These are phyloP conservation scores for Diversispora eburnea DNA, from an alignment of 192 early-diverging fungal species.

Conservation along the genomic window DNA sequence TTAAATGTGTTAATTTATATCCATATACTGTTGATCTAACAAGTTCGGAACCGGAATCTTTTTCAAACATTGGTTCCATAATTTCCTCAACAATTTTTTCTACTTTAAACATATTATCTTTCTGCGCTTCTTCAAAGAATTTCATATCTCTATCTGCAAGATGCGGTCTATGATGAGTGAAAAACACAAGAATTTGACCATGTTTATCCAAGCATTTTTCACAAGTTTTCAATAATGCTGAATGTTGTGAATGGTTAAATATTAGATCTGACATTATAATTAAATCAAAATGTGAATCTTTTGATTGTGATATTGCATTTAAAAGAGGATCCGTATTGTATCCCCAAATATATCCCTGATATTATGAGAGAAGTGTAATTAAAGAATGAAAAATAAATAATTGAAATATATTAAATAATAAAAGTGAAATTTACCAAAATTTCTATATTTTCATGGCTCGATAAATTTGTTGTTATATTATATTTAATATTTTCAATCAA, in stretches of 20 bases:
- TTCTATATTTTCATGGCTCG: background rate
- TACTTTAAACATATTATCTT: conserved; percentile 60
- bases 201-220: conserved; percentile 53
- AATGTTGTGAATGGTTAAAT: conserved; percentile 89
- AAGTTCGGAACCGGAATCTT: conserved; percentile 74
- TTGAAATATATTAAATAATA: background rate
- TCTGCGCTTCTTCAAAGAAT: conserved; percentile 73
- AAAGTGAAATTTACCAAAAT: conserved; percentile 6
- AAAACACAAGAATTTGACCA: conserved; percentile 72
- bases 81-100: conserved; percentile 66
- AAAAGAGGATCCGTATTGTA: conserved; percentile 43
- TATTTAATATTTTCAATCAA: conserved; percentile 73
- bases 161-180: conserved; percentile 82
- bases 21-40: conserved; percentile 80
- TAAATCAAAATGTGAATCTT: conserved; percentile 60
- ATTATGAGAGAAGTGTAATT: conserved; percentile 33
- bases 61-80: conserved; percentile 82
- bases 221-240: conserved; percentile 67
- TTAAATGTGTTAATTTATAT: conserved; percentile 48
- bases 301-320: conserved; percentile 34
- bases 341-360: conserved; percentile 72
- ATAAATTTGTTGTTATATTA: conserved; percentile 57
- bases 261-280: conserved; percentile 82
- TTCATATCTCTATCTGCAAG: conserved; percentile 72
- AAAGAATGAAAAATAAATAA: conserved; percentile 18